Evolutionary conservation across 2,329 filamentous ascomycete genomes (phyloP), one percentile per base, ranked within the genome.

Genomic region (Ophiostoma fasciatum): DNA sequence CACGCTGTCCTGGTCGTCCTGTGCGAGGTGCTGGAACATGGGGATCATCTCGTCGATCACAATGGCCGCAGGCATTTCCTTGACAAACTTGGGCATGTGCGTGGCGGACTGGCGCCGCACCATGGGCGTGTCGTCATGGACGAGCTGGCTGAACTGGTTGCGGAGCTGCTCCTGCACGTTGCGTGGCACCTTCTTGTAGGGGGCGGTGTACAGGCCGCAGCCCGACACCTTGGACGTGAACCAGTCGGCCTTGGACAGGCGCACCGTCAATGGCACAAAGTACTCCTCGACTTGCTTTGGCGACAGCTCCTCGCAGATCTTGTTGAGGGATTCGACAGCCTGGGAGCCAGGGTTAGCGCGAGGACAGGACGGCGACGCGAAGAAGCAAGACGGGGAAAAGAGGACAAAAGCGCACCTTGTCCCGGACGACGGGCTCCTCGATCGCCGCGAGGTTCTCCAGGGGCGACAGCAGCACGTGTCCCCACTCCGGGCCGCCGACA

Each of bases 21-120:
- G 77, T 35, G 88, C 87, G 45, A 98, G 77, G 60, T 94, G 88
- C 62, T 96, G 87, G 64, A 98, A 98, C 48, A 96, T 73, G 54
- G 88, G 84, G 64, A 98, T 94, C 83, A 98, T 96, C 64, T 98
- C 90, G 39, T 94, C 84, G 51, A 98, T 84, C 49, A 96, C 84
- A 49, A 94, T 77, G 39, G 80, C 70, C 31, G 87, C 76, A 30
- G 84, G 77, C 84, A 96, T 94, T 60, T 90, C 84, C 66, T 93
- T 94, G 53, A 96, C 82, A 54, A 98, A 98, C 57, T 93, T 94
- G 51, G 88, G 82, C 50, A 98, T 70, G 62, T 96, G 90, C 60
- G 85, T 96, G 43, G 90, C 90, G 33, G 90, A 82, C 61, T 94
- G 87, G 65, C 90, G 81, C 60, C 90, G 80, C 46, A 98, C 90